These are phyloP conservation scores for Penicillium roqueforti DNA, from an alignment of 495 filamentous ascomycete genomes.

Conservation along the genomic window DNA sequence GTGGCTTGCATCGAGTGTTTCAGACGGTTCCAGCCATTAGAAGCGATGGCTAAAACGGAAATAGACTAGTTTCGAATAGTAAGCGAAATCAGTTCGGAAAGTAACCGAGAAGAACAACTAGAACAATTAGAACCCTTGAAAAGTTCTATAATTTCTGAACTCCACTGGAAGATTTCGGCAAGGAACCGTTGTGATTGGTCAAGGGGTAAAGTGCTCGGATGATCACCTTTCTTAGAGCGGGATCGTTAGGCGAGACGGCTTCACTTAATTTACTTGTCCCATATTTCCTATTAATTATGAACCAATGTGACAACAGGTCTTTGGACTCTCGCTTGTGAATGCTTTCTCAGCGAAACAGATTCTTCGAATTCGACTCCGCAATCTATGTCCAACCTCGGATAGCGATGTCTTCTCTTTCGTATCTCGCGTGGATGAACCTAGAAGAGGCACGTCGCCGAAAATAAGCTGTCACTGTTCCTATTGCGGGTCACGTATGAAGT, in stretches of 20 bases:
- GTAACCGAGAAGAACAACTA: neutral
- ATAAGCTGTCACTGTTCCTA: slow-evolving; percentile 8
- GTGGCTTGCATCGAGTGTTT: neutral
- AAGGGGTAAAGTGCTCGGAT: slow-evolving; percentile 20
- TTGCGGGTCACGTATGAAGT: slow-evolving; percentile 9
- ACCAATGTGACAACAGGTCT: neutral
- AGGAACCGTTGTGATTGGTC: slow-evolving; percentile 36
- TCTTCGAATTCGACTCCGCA: neutral
- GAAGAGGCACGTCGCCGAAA: slow-evolving; percentile 8
- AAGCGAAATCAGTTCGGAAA: neutral
- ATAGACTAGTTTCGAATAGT: neutral
- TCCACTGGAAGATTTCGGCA: slow-evolving; percentile 32
- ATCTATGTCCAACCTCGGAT: neutral
- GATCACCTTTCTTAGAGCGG: slow-evolving; percentile 38
- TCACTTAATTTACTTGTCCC: slow-evolving; percentile 13
- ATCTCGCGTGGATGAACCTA: slow-evolving; percentile 26
- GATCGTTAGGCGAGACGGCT: slow-evolving; percentile 39
- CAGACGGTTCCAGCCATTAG: slow-evolving; percentile 7
- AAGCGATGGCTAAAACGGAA: slow-evolving; percentile 1
- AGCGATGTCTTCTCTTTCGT: slow-evolving; percentile 2
- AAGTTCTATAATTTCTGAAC: neutral
- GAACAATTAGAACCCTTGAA: neutral
- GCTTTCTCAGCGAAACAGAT: neutral
- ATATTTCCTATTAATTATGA: neutral
- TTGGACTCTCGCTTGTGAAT: slow-evolving; percentile 1